Evolutionary conservation across 208 protist genomes (phyloP).

Genomic region (Zelonia costaricensis): DNA sequence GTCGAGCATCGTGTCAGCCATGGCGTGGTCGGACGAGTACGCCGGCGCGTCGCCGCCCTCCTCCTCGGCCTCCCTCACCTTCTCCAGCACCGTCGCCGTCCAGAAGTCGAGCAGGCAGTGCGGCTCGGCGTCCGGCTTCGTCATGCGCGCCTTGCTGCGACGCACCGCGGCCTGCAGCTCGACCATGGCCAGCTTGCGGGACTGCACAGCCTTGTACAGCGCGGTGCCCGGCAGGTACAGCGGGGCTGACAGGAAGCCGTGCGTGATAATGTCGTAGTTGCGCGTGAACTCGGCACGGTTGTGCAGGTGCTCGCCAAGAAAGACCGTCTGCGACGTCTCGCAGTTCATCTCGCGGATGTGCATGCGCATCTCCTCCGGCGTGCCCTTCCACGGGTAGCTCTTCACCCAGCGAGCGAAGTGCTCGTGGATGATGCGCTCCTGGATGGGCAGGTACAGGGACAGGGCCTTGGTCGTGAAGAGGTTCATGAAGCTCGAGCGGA

Average conservation of each 20-base stretch:
- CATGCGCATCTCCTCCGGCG: conserved; percentile 77
- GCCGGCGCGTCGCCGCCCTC: conserved; percentile 66
- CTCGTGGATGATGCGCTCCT: conserved; percentile 74
- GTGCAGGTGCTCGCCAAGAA: conserved; percentile 91
- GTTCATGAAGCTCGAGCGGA: conserved; percentile 86
- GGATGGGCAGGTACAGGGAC: conserved; percentile 82
- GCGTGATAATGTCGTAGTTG: conserved; percentile 94
- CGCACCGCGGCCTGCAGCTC: conserved; percentile 79
- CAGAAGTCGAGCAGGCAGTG: conserved; percentile 94
- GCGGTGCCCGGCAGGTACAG: conserved; percentile 92
- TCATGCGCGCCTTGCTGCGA: conserved; percentile 76
- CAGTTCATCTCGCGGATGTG: conserved; percentile 92
- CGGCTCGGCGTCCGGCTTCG: conserved; percentile 69
- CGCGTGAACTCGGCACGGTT: conserved; percentile 84
- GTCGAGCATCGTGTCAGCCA: conserved; percentile 91
- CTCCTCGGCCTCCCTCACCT: conserved; percentile 69
- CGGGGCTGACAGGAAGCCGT: conserved; percentile 91
- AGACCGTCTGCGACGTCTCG: conserved; percentile 92
- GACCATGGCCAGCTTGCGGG: conserved; percentile 85
- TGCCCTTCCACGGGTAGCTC: conserved; percentile 52
- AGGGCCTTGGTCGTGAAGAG: conserved; percentile 85
- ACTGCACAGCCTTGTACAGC: conserved; percentile 89
- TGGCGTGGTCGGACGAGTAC: conserved; percentile 81
- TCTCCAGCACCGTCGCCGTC: conserved; percentile 76
- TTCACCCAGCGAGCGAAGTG: conserved; percentile 65